Conservation (phyloP, 805 yeast genomes). For the Pichia nakasei region DNA sequence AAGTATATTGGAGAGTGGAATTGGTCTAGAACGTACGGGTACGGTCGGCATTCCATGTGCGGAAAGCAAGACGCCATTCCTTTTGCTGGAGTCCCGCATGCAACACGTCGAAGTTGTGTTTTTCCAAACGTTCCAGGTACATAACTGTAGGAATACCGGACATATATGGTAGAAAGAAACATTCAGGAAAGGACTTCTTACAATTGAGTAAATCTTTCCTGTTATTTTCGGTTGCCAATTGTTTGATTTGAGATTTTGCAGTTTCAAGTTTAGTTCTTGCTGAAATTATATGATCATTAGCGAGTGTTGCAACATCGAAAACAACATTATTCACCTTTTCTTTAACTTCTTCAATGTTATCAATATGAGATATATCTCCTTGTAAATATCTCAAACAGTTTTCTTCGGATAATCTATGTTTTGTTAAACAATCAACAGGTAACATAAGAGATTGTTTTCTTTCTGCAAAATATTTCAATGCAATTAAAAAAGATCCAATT, state of each 20-base stretch:
- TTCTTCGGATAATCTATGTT: slow-evolving; percentile 54
- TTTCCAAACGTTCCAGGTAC: slow-evolving; percentile 53
- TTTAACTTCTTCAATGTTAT: slow-evolving; percentile 12
- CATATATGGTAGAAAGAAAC: slow-evolving; percentile 60
- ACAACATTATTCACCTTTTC: slow-evolving; percentile 45
- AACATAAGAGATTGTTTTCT: slow-evolving; percentile 43
- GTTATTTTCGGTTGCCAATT: slow-evolving; percentile 1
- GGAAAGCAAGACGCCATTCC: slow-evolving; percentile 64
- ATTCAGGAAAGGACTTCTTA: slow-evolving; percentile 43
- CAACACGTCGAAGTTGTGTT: slow-evolving; percentile 54
- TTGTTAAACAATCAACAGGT: slow-evolving; percentile 54
- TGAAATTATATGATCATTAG: slow-evolving; percentile 71
- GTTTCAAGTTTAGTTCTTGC: slow-evolving; percentile 48
- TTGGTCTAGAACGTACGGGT: slow-evolving; percentile 1
- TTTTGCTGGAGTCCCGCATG: slow-evolving; percentile 34
- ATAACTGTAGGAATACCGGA: slow-evolving; percentile 54
- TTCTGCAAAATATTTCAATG: slow-evolving; percentile 47
- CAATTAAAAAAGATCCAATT: slow-evolving; percentile 54
- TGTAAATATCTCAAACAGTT: slow-evolving; percentile 39
- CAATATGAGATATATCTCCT: slow-evolving; percentile 30
- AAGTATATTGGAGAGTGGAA: background rate
- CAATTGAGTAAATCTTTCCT: slow-evolving; percentile 24
- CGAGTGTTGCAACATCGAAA: slow-evolving; percentile 61
- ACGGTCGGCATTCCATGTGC: slow-evolving; percentile 39
- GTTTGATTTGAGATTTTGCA: slow-evolving; percentile 25